Percentiles rank a stretch among this genome's conserved stretches.
Evolutionary conservation across 2,329 filamentous ascomycete species (phyloP).

Genomic region (Ophiostoma ips): DNA sequence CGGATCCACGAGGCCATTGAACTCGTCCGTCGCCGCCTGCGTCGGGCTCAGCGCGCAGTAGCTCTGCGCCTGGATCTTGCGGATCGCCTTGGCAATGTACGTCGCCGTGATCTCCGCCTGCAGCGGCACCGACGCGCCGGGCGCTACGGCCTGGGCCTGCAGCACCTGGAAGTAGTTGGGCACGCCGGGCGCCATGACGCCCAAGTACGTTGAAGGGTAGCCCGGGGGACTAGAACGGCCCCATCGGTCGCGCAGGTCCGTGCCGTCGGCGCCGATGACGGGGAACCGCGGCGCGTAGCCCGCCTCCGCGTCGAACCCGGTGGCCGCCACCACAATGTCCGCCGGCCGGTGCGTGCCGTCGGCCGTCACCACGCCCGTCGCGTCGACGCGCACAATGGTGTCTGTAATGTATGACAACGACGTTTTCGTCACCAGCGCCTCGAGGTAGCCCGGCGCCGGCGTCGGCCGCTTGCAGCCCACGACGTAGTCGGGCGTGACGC

Average conservation of each 20-base stretch:
- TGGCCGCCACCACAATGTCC: conserved; percentile 18
- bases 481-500: conserved; percentile 10
- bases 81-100: conserved; percentile 12
- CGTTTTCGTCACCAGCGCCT: conserved; percentile 15
- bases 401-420: conserved; percentile 20
- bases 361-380: conserved; percentile 18
- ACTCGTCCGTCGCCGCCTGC: conserved; percentile 12
- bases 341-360: conserved; percentile 13
- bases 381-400: conserved; percentile 19
- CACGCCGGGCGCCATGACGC: background rate
- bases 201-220: background rate
- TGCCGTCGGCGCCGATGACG: conserved; percentile 5
- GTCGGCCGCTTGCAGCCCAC: conserved; percentile 17
- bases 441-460: conserved; percentile 17
- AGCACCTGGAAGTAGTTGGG: conserved; percentile 3
- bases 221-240: conserved; percentile 12
- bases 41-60: conserved; percentile 10
- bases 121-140: conserved; percentile 13
- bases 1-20: conserved; percentile 9
- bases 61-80: conserved; percentile 14
- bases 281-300: conserved; percentile 13
- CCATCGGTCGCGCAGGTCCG: conserved; percentile 8
- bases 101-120: conserved; percentile 12
- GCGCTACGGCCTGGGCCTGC: conserved; percentile 10
- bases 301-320: conserved; percentile 18